Conservation (phyloP, 2,329 filamentous ascomycete species). For the Aspergillus sp. region DNA sequence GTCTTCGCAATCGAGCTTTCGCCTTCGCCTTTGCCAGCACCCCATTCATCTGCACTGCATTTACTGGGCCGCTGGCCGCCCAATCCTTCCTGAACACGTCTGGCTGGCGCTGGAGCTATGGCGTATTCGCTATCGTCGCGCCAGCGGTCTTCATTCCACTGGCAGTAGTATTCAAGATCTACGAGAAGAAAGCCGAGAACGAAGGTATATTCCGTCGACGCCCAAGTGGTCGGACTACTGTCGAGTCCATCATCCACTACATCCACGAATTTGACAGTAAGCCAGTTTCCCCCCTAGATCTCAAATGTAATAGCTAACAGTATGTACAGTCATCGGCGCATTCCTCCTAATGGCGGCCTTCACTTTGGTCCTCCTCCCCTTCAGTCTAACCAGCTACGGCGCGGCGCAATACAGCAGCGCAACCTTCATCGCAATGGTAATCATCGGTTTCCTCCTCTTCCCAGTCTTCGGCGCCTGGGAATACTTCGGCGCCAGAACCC, state of each 20-base stretch:
- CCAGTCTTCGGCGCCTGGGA: slow-evolving; percentile 58
- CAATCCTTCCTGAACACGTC: slow-evolving; percentile 49
- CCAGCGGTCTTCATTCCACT: slow-evolving; percentile 59
- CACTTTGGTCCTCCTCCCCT: slow-evolving; percentile 64
- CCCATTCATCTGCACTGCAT: slow-evolving; percentile 63
- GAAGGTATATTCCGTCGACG: slow-evolving; percentile 44
- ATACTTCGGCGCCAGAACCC: slow-evolving; percentile 50
- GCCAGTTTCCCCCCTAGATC: no score
- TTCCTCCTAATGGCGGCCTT: slow-evolving; percentile 55
- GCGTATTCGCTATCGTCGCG: slow-evolving; percentile 60
- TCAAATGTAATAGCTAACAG: no score
- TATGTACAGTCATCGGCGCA: slow-evolving; percentile 17
- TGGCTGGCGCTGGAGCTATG: slow-evolving; percentile 65
- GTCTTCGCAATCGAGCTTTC: slow-evolving; percentile 60
- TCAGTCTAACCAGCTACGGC: slow-evolving; percentile 52
- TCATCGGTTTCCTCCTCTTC: slow-evolving; percentile 56
- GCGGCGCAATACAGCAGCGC: slow-evolving; percentile 39
- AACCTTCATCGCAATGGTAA: slow-evolving; percentile 50
- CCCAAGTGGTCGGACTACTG: background rate
- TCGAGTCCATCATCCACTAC: background rate
- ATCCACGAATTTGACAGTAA: background rate
- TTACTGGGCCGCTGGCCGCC: slow-evolving; percentile 55
- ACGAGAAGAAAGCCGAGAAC: slow-evolving; percentile 58
- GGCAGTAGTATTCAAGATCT: slow-evolving; percentile 54
- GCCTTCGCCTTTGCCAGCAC: slow-evolving; percentile 60